Evolutionary conservation across 352 stramenopile species (phyloP).

Genomic region (Globisporangium polare): DNA sequence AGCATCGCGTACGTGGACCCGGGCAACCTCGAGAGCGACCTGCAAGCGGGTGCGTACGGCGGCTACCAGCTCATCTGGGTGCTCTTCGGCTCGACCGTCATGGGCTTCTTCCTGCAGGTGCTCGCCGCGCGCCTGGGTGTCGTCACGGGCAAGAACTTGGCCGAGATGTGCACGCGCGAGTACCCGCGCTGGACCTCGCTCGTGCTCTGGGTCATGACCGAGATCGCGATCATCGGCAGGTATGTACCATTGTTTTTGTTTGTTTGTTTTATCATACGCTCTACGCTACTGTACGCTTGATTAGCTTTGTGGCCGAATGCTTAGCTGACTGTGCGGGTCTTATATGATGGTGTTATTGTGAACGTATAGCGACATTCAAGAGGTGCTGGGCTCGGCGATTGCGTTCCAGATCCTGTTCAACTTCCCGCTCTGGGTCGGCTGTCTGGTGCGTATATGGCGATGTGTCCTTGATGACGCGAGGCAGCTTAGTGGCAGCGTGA

Average conservation of each 20-base stretch:
- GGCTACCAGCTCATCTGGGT: conserved; percentile 92
- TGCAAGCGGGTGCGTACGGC: conserved; percentile 90
- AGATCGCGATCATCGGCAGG: conserved; percentile 87
- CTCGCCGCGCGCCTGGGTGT: conserved; percentile 91
- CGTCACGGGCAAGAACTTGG: conserved; percentile 90
- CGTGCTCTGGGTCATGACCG: conserved; percentile 90
- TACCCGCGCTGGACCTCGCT: conserved; percentile 79
- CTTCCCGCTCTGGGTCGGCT: conserved; percentile 89
- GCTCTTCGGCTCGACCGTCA: conserved; percentile 84
- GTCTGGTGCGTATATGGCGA: conserved; percentile 35
- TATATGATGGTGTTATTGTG: neutral
- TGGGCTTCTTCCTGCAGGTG: conserved; percentile 93
- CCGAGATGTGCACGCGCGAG: conserved; percentile 76
- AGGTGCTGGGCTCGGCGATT: conserved; percentile 91
- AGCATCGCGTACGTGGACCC: conserved; percentile 95
- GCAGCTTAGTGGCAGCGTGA: neutral
- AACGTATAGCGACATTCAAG: conserved; percentile 80
- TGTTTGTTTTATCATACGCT: neutral
- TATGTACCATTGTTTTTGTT: neutral
- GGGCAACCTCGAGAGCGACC: conserved; percentile 94
- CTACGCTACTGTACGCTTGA: too few relatives aligned
- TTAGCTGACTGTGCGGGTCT: neutral
- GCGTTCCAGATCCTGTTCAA: conserved; percentile 89
- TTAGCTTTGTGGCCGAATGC: neutral
- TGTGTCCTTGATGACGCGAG: neutral